Percentiles rank a stretch among this genome's conserved stretches.
Evolutionary conservation across 2,329 filamentous ascomycete species (phyloP).

Genomic region (Alternaria brassicicola): DNA sequence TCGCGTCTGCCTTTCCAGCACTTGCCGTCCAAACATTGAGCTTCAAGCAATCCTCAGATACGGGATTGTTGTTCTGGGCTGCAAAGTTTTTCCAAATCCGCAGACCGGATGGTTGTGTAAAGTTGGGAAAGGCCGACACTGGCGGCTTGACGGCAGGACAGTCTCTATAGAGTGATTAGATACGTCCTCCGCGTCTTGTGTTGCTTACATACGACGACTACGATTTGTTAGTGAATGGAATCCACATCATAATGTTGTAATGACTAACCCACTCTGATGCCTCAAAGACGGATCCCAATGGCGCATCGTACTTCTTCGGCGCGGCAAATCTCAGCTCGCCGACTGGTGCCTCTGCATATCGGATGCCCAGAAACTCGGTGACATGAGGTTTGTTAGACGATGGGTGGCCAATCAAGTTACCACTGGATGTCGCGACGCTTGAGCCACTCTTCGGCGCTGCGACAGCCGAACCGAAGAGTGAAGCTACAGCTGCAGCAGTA

Average conservation of each 20-base stretch:
- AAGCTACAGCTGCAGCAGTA: conserved; percentile 15
- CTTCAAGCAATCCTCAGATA: conserved; percentile 38
- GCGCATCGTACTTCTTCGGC: conserved; percentile 34
- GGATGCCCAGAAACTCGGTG: conserved; percentile 46
- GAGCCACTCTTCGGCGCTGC: conserved; percentile 4
- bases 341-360: conserved; percentile 44
- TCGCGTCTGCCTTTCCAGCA: conserved; percentile 17
- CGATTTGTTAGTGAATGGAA: conserved; percentile 11
- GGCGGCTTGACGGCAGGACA: conserved; percentile 34
- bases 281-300: conserved; percentile 26
- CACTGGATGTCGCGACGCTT: conserved; percentile 39
- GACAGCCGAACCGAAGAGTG: conserved; percentile 15
- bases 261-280: conserved; percentile 32
- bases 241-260: neutral
- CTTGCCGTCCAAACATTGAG: conserved; percentile 40
- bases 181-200: neutral
- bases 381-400: conserved; percentile 32
- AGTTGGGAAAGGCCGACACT: conserved; percentile 33
- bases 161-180: conserved; percentile 22
- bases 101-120: conserved; percentile 32
- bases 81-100: conserved; percentile 37
- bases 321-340: conserved; percentile 44
- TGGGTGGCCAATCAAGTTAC: conserved; percentile 40
- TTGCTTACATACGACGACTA: conserved; percentile 31
- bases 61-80: conserved; percentile 30